Conservation (phyloP, 352 stramenopile species). For the Phytophthora pisi region DNA sequence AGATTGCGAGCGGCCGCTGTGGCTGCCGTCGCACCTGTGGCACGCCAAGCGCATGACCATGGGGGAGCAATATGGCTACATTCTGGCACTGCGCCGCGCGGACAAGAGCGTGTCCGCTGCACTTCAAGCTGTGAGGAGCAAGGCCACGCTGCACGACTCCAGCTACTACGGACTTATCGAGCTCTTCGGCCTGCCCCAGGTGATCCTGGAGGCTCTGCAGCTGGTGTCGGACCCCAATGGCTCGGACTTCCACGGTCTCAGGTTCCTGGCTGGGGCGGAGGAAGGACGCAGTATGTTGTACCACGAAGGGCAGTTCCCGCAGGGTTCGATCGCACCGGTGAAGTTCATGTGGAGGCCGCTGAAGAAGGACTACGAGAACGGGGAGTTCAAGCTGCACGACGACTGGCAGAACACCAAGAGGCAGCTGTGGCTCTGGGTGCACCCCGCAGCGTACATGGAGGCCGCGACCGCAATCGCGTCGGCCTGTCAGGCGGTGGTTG, state of each 20-base stretch:
- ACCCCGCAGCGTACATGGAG: slow-evolving; percentile 78
- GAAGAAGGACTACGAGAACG: slow-evolving; percentile 30
- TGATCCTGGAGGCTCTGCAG: slow-evolving; percentile 66
- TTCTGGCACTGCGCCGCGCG: slow-evolving; percentile 47
- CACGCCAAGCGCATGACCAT: slow-evolving; percentile 84
- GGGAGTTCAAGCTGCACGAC: slow-evolving; percentile 41
- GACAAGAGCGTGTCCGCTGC: slow-evolving; percentile 76
- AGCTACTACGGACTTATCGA: slow-evolving; percentile 77
- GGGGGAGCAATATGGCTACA: slow-evolving; percentile 51
- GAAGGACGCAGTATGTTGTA: slow-evolving; percentile 66
- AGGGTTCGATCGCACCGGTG: slow-evolving; percentile 69
- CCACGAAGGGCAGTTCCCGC: slow-evolving; percentile 57
- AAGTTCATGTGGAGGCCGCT: slow-evolving; percentile 78
- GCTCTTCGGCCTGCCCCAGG: slow-evolving; percentile 59
- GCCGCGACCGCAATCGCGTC: slow-evolving; percentile 59
- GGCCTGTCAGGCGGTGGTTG: slow-evolving; percentile 56
- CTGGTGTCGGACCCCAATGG: slow-evolving; percentile 68
- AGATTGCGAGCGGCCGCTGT: slow-evolving; percentile 31
- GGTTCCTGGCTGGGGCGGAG: slow-evolving; percentile 54
- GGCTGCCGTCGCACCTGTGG: slow-evolving; percentile 75
- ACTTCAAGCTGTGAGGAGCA: slow-evolving; percentile 58
- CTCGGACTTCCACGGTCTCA: slow-evolving; percentile 64
- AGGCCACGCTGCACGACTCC: slow-evolving; percentile 58
- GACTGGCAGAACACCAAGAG: slow-evolving; percentile 57
- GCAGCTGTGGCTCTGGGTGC: slow-evolving; percentile 83